These are phyloP conservation scores for Stagonosporopsis chrysanthemi DNA, from an alignment of 2,329 filamentous ascomycete genomes.

Conservation along the genomic window DNA sequence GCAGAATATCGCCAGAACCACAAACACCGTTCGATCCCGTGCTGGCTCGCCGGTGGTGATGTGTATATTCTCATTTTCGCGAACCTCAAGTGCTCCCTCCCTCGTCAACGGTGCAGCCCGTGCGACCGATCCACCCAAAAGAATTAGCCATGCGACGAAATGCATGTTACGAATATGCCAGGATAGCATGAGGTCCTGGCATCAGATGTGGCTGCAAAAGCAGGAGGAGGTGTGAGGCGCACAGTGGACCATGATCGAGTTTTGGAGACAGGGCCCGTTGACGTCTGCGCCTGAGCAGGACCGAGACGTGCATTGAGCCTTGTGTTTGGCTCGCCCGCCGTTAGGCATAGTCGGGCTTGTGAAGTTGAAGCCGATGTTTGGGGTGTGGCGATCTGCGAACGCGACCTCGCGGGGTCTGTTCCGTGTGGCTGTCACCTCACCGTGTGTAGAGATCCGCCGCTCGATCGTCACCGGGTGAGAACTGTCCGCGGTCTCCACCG, in stretches of 20 bases:
- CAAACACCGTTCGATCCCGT: conserved; percentile 22
- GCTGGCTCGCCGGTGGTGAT: conserved; percentile 23
- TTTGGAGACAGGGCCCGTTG: conserved; percentile 4
- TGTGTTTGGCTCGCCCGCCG: neutral
- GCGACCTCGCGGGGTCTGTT: conserved; percentile 1
- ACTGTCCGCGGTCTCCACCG: neutral
- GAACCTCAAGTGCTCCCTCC: neutral
- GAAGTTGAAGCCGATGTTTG: conserved; percentile 2
- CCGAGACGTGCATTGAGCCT: conserved; percentile 3
- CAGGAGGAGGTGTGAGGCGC: neutral
- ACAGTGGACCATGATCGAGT: neutral
- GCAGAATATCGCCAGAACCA: conserved; percentile 20
- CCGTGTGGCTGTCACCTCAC: conserved; percentile 1
- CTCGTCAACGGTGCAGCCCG: conserved; percentile 10
- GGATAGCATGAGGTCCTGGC: neutral
- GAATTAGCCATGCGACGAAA: conserved; percentile 1
- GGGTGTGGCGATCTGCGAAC: conserved; percentile 5
- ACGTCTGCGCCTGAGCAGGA: neutral
- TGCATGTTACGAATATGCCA: neutral
- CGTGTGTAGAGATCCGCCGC: conserved; percentile 2
- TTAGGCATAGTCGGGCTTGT: neutral
- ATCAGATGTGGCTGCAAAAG: conserved; percentile 1
- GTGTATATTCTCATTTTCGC: conserved; percentile 12
- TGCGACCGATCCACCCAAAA: neutral
- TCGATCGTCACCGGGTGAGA: neutral